Evolutionary conservation across 1,284 basidiomycete genomes (phyloP).

Genomic region (Mycosarcoma mackinlayi): DNA sequence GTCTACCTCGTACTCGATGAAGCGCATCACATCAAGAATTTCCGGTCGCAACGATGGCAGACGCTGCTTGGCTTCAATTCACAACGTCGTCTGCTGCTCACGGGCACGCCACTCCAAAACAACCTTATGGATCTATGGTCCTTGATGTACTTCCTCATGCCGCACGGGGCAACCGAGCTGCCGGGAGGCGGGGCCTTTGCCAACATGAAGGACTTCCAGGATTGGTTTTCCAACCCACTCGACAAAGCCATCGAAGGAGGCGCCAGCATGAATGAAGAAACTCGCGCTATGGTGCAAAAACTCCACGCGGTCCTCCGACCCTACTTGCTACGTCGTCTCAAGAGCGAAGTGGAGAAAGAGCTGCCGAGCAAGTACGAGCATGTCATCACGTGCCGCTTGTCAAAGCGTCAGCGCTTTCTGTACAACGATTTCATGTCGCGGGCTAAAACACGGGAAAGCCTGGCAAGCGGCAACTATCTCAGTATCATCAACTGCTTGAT

Average conservation of each 20-base stretch:
- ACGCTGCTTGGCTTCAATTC: constrained; percentile 93
- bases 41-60: constrained; percentile 94
- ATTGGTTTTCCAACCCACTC: constrained; percentile 89
- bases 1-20: constrained; percentile 97
- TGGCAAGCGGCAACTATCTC: constrained; percentile 83
- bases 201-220: constrained; percentile 90
- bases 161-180: constrained; percentile 72
- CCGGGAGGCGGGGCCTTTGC: constrained; percentile 79
- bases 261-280: constrained; percentile 82
- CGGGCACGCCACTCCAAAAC: constrained; percentile 94
- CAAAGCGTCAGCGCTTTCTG: constrained; percentile 92
- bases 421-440: constrained; percentile 99
- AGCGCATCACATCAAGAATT: constrained; percentile 99
- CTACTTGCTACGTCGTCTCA: constrained; percentile 91
- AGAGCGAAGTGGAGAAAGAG: constrained; percentile 95
- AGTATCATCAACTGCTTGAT: constrained; percentile 94
- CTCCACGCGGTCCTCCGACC: constrained; percentile 92
- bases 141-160: constrained; percentile 94
- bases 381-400: constrained; percentile 88
- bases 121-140: constrained; percentile 96
- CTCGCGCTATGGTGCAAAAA: constrained; percentile 84
- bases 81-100: constrained; percentile 85
- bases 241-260: constrained; percentile 94
- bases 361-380: constrained; percentile 95
- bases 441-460: constrained; percentile 84